Percentiles rank a stretch among this genome's conserved stretches.
These are phyloP conservation scores for Bipolaris zeicola DNA, from an alignment of 2,329 filamentous ascomycete species.

Conservation along the genomic window DNA sequence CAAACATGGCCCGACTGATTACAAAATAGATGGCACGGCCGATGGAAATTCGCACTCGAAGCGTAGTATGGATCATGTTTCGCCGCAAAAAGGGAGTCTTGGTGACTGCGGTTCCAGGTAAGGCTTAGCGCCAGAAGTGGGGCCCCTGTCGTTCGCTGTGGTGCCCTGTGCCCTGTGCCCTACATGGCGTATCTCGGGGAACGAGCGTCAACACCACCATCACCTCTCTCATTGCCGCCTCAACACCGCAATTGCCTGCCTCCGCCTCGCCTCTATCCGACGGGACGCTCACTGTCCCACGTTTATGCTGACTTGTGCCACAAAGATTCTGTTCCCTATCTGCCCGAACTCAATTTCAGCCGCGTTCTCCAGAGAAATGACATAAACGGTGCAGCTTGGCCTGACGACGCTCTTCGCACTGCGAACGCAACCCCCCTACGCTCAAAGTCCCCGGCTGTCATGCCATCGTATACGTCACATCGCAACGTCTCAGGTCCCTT, in stretches of 20 bases:
- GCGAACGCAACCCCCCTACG: conserved; percentile 22
- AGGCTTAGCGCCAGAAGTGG: conserved; percentile 16
- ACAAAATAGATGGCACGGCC: conserved; percentile 2
- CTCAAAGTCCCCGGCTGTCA: conserved; percentile 19
- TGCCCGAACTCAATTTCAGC: conserved; percentile 29
- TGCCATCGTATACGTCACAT: conserved; percentile 39
- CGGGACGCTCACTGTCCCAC: conserved; percentile 3
- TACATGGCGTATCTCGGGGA: conserved; percentile 30
- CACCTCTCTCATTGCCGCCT: conserved; percentile 6
- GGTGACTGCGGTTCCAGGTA: conserved; percentile 17
- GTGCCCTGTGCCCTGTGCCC: conserved; percentile 12
- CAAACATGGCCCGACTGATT: neutral
- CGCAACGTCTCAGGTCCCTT: conserved; percentile 42
- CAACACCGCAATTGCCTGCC: neutral
- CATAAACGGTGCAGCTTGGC: conserved; percentile 36
- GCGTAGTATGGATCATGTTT: conserved; percentile 10
- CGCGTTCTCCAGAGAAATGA: conserved; percentile 27
- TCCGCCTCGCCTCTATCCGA: conserved; percentile 9
- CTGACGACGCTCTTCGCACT: conserved; percentile 25
- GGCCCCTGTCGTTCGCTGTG: conserved; percentile 13
- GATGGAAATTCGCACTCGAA: neutral
- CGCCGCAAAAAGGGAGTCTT: conserved; percentile 14
- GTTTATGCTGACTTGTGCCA: conserved; percentile 27
- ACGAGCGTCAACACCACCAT: conserved; percentile 27
- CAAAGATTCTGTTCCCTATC: conserved; percentile 24